These are phyloP conservation scores for Colletotrichum scovillei DNA, from an alignment of 2,329 filamentous ascomycete genomes.

Conservation along the genomic window DNA sequence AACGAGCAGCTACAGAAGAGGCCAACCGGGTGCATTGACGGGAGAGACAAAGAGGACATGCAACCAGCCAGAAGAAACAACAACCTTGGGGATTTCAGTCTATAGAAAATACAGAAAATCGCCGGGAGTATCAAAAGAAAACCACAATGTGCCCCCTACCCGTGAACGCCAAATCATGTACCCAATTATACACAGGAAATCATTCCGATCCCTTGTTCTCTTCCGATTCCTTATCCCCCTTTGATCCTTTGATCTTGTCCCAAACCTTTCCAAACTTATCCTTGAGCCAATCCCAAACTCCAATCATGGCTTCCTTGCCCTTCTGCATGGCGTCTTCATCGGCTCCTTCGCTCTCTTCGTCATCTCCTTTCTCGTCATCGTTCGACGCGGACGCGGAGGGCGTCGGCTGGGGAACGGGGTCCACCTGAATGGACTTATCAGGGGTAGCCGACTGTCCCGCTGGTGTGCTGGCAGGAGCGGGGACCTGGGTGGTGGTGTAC, in stretches of 20 bases:
- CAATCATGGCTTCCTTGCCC: slow-evolving; percentile 44
- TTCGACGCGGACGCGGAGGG: slow-evolving; percentile 36
- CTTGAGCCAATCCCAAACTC: slow-evolving; percentile 64
- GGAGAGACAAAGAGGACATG: no score
- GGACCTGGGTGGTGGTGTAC: slow-evolving; percentile 33
- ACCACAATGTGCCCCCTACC: slow-evolving; percentile 16
- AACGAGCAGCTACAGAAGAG: neutral
- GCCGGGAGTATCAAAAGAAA: slow-evolving; percentile 27
- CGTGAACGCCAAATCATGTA: slow-evolving; percentile 22
- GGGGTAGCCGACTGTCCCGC: slow-evolving; percentile 28
- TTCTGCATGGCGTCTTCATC: slow-evolving; percentile 45
- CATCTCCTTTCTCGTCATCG: slow-evolving; percentile 7
- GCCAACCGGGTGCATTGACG: no score
- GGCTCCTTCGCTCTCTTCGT: slow-evolving; percentile 38
- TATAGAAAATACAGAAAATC: neutral
- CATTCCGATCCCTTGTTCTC: slow-evolving; percentile 12
- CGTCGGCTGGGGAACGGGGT: slow-evolving; percentile 38
- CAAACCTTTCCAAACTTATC: slow-evolving; percentile 59
- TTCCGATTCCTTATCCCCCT: neutral
- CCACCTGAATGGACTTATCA: slow-evolving; percentile 37
- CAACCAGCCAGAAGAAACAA: no score
- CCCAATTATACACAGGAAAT: neutral
- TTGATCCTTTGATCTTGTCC: slow-evolving; percentile 53
- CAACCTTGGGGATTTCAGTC: neutral
- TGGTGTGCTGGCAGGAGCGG: slow-evolving; percentile 30